Base-by-base conservation (phyloP, 306 rosid species). In the Rosa multiflora region DNA sequence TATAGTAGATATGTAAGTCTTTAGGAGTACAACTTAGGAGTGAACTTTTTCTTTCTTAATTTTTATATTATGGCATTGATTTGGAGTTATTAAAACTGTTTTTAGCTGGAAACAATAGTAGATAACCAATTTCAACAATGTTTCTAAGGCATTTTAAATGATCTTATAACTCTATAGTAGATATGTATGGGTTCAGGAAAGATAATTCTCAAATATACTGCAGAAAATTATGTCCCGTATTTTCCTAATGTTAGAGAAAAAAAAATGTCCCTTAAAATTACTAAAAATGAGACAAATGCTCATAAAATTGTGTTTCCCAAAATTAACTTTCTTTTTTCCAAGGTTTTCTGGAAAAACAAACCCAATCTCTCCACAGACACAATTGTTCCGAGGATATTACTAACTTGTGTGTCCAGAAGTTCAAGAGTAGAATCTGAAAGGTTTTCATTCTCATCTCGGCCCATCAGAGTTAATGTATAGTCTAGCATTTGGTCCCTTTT, bases 401-500 rank as follows among this genome's bases (percentile, higher is more conserved):
- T 53, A 82, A 94, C 99, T 91, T 94, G 99, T 67, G 97, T 92
- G 72, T 70, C 95, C 75, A 92, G 76, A 82, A 92, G 91, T 83
- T 94, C 99, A 80, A 85, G 87, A 79, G 83, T 86, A 77, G 87
- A 90, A 89, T 94, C 97, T 76, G 84, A 78, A 91, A 89, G 87
- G 68, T 90, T 87, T 82, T 93, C 99, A 79, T 84, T 82, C 40
- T 91, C 97, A 83, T 94, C 99, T 72, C 97, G 88, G 2, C 99
- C 94, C 97, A 91, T 94, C 81, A 94, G 80, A 48, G 97, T 94
- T 82, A 94, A 88, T 84, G 88, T 87, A 81, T 87, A 94, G 85
- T 92, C 97, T 80, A 94, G 97, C 89, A 94, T 80, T 72, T 81
- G 89, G 80, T 94, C 99, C 90, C 99, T 91, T 86, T 82, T 86